These are phyloP conservation scores for Liquidambar formosana DNA, from an alignment of 164 flowering plant genomes.

Conservation along the genomic window DNA sequence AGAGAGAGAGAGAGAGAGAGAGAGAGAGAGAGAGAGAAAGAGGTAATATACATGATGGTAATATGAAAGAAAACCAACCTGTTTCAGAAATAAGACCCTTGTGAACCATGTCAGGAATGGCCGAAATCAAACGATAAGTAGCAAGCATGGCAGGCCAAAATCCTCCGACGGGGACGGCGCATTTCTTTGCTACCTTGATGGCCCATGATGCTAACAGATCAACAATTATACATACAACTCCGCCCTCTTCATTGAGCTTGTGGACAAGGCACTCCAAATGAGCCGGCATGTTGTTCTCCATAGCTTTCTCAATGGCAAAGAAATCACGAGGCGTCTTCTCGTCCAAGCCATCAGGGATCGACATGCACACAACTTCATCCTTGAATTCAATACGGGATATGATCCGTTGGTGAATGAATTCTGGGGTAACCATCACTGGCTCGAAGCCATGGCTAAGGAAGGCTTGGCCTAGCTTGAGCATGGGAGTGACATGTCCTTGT, in stretches of 20 bases:
- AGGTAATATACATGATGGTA: background rate
- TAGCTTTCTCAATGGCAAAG: slow-evolving; percentile 49
- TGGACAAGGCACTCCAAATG: slow-evolving; percentile 42
- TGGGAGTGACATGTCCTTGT: slow-evolving; percentile 89
- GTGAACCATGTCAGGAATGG: slow-evolving; percentile 61
- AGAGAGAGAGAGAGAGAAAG: too few relatives aligned
- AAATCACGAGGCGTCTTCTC: slow-evolving; percentile 42
- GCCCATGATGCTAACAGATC: slow-evolving; percentile 85
- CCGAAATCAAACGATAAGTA: slow-evolving; percentile 49
- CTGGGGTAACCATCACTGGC: slow-evolving; percentile 52
- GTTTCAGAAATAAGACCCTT: slow-evolving; percentile 50
- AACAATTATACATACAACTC: slow-evolving; percentile 49
- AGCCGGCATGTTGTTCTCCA: slow-evolving; percentile 71
- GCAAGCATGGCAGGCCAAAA: slow-evolving; percentile 93
- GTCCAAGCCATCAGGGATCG: slow-evolving; percentile 52
- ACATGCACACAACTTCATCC: slow-evolving; percentile 23
- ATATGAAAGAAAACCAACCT: slow-evolving; percentile 31
- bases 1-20: too few relatives aligned
- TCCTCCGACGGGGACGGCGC: slow-evolving; percentile 55
- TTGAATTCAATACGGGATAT: background rate
- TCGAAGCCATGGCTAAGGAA: slow-evolving; percentile 41
- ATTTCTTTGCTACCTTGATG: slow-evolving; percentile 44
- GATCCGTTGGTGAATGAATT: slow-evolving; percentile 47
- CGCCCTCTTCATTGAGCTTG: slow-evolving; percentile 20
- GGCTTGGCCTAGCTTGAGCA: slow-evolving; percentile 54